A percentile compares a stretch with the other conserved stretches of the same genome.
Conservation (phyloP, 345 rosid genomes). For the Linum trigynum region DNA sequence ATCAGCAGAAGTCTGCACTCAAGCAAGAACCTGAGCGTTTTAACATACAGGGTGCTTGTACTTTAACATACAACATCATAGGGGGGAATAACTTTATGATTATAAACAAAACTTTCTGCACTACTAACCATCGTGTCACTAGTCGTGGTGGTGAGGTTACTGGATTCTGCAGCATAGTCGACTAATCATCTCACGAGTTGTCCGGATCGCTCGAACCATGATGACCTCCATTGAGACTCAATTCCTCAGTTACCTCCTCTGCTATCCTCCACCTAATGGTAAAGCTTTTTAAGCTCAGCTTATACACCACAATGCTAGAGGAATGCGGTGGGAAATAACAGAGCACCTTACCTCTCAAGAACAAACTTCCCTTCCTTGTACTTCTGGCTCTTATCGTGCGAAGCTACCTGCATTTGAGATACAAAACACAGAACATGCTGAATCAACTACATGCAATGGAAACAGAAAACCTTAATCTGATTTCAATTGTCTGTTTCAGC, state of each 20-base stretch:
- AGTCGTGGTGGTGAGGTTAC: neutral
- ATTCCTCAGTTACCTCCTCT: slow-evolving; percentile 22
- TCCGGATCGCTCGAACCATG: slow-evolving; percentile 22
- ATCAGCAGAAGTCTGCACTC: too few species aligned
- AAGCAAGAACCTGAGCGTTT: neutral
- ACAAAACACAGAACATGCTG: neutral
- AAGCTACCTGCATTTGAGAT: slow-evolving; percentile 17
- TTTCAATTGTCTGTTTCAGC: too few species aligned
- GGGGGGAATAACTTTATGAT: neutral
- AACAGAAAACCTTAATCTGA: neutral
- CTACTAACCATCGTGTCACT: neutral
- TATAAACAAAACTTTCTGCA: neutral
- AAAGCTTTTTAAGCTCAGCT: neutral
- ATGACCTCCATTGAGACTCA: slow-evolving; percentile 20
- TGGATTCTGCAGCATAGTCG: neutral
- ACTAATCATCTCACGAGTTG: neutral
- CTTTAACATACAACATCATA: neutral
- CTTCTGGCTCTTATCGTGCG: slow-evolving; percentile 32
- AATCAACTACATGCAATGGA: neutral
- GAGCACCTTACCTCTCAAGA: slow-evolving; percentile 28
- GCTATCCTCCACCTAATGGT: slow-evolving; percentile 31
- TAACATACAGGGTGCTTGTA: neutral
- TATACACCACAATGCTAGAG: neutral
- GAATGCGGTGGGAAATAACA: neutral
- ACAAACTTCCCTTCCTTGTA: slow-evolving; percentile 46